Evolutionary conservation across 1,139 yeast species (phyloP).

Genomic region (Diutina scorzettiae): DNA sequence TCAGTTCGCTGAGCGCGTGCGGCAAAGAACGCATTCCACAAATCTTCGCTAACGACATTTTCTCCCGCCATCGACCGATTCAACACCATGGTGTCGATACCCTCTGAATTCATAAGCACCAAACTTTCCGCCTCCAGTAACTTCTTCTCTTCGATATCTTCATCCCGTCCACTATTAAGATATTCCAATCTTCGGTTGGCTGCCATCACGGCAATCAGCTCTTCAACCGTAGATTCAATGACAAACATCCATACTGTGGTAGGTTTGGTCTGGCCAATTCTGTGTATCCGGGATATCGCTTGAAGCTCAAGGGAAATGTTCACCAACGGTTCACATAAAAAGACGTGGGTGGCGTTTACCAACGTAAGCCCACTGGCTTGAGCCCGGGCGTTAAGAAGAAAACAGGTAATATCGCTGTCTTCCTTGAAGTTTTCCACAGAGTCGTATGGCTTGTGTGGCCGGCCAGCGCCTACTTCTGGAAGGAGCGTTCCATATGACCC

Average conservation of each 20-base stretch:
- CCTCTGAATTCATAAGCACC: constrained; percentile 26
- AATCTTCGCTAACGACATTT: constrained; percentile 38
- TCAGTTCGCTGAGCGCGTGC: constrained; percentile 12
- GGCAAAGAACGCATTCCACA: constrained; percentile 51
- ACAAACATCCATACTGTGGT: constrained; percentile 92
- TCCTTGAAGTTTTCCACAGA: constrained; percentile 59
- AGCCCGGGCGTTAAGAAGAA: constrained; percentile 71
- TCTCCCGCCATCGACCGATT: constrained; percentile 39
- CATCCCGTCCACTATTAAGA: constrained; percentile 9
- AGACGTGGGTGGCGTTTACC: constrained; percentile 84
- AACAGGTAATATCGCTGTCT: constrained; percentile 53
- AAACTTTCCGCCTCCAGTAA: constrained; percentile 25
- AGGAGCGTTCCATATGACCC: constrained; percentile 1
- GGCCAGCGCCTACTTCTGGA: constrained; percentile 21
- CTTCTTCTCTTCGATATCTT: constrained; percentile 12
- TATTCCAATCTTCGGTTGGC: constrained; percentile 38
- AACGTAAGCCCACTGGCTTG: constrained; percentile 86
- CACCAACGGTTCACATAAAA: constrained; percentile 84
- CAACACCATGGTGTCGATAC: constrained; percentile 29
- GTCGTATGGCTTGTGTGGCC: constrained; percentile 18
- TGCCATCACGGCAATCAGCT: constrained; percentile 56
- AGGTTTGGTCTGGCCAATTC: constrained; percentile 74
- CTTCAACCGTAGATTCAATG: constrained; percentile 80
- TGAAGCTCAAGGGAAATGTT: constrained; percentile 80
- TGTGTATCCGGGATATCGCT: constrained; percentile 81